Base-by-base conservation (phyloP, 2,329 filamentous ascomycete species). In the Aureobasidium sp. region DNA sequence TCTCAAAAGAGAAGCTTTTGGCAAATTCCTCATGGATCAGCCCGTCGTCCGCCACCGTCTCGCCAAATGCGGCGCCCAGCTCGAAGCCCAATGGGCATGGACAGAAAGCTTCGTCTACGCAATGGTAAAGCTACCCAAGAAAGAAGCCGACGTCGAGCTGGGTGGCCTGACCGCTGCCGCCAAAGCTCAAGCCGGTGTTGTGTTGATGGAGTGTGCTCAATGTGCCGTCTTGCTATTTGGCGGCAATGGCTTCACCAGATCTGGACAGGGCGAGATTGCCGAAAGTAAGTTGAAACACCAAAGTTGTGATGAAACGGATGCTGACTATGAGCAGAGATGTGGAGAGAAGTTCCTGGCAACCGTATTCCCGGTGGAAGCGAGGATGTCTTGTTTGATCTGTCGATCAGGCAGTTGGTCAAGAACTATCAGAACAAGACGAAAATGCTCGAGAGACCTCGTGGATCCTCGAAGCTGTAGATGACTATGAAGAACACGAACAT, bases 41-140 rank as follows among this genome's bases (percentile, higher is more conserved):
- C 85, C 87, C 0, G 88, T 91, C 0, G 87, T 91, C 36, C 77
- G 88, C 29, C 86, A 90, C 71, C 78, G 87, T n/a, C 75, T 91
- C 7, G 87, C 88, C 12, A 89, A 88, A 69, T 83, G 82, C 3
- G 88, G 86, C 1, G 85, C 85, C 0, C 75, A 86, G 67, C 77
- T 91, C 5, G 88, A 91, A 71, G 84, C 81, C 2, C 83, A 88
- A 72, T 87, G 82, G 77, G 85, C 88, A 2, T 91, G 87, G 87
- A 79, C 90, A 3, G 87, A 90, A 73, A 81, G 85, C 64, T 87
- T 89, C 64, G 80, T 85, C 17, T 90, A 87, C 70, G 83, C 86
- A 73, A 82, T 90, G 78, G 82, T 80, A 1, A 78, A 85, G 63
- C 72, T 91, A 72, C 74, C 74, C 22, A 83, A 84, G 67, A 78